phyloP scores from a whole-genome alignment of 1,139 yeast genomes.

The Scheffersomyces insectosa region DNA sequence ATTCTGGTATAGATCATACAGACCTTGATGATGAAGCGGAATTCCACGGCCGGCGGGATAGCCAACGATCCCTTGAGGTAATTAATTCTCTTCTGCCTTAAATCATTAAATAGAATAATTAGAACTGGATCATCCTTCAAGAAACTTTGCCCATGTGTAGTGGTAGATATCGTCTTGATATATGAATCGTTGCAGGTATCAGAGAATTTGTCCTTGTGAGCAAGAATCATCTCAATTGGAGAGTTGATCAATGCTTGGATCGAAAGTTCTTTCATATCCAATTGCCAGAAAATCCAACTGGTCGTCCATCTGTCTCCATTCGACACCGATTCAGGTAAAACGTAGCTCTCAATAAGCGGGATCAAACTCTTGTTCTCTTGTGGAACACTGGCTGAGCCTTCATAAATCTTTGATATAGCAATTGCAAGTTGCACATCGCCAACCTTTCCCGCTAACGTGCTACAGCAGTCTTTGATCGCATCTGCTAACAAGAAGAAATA shows the following conservation, averaged over 20 bases:
- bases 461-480: constrained; percentile 72
- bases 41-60: constrained; percentile 54
- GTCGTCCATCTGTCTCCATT: constrained; percentile 80
- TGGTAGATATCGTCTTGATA: constrained; percentile 17
- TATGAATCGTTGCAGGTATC: constrained; percentile 23
- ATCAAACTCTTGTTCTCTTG: constrained; percentile 34
- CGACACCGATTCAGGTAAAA: constrained; percentile 58
- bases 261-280: constrained; percentile 52
- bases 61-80: constrained; percentile 51
- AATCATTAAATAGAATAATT: constrained; percentile 60
- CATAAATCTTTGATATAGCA: constrained; percentile 76
- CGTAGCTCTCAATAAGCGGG: constrained; percentile 48
- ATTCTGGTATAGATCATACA: constrained; percentile 72
- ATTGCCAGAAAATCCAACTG: constrained; percentile 80
- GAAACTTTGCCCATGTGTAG: constrained; percentile 27
- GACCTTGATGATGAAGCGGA: constrained; percentile 59
- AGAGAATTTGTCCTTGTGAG: constrained; percentile 20
- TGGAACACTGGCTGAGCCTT: constrained; percentile 20
- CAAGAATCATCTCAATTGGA: constrained; percentile 45
- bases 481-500: constrained; percentile 85
- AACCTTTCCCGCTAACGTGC: constrained; percentile 66
- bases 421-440: constrained; percentile 73
- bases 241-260: constrained; percentile 66
- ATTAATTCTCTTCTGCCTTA: constrained; percentile 52
- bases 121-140: constrained; percentile 83